phyloP scores from a whole-genome alignment of 2,329 filamentous ascomycete species.

The Xylaria sp. region DNA sequence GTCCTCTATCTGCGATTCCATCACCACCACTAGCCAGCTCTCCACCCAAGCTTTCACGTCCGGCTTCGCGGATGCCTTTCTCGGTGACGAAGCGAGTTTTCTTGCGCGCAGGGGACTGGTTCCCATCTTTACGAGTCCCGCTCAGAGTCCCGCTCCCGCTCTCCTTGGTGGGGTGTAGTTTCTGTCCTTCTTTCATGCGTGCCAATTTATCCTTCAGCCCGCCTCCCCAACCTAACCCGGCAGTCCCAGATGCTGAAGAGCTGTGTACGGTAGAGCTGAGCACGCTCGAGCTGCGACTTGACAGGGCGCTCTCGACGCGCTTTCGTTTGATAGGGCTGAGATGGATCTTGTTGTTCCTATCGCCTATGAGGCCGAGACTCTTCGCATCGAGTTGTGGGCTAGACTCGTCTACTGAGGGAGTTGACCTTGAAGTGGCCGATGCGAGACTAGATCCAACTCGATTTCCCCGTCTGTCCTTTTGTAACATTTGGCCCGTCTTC shows the following conservation, averaged over 20 bases:
- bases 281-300: conserved; percentile 40
- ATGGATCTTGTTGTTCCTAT: conserved; percentile 59
- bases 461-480: conserved; percentile 25
- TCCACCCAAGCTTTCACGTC: conserved; percentile 76
- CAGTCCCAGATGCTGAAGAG: conserved; percentile 8
- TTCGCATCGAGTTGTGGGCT: conserved; percentile 56
- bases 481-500: conserved; percentile 51
- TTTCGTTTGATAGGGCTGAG: conserved; percentile 72
- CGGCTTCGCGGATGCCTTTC: conserved; percentile 81
- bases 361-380: conserved; percentile 56
- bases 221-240: conserved; percentile 67
- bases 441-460: conserved; percentile 29
- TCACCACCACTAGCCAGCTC: conserved; percentile 50
- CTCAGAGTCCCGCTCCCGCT: not conserved
- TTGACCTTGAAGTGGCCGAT: conserved; percentile 12
- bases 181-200: conserved; percentile 71
- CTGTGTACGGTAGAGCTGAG: conserved; percentile 2
- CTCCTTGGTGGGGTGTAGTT: conserved; percentile 47
- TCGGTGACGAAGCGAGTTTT: conserved; percentile 84
- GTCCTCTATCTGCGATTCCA: not conserved
- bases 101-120: conserved; percentile 66
- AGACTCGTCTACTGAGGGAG: conserved; percentile 41
- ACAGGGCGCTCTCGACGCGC: conserved; percentile 62
- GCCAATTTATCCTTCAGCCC: conserved; percentile 66
- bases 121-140: conserved; percentile 37